Conservation (phyloP, 805 yeast species). For the Wickerhamiella azymoides region DNA sequence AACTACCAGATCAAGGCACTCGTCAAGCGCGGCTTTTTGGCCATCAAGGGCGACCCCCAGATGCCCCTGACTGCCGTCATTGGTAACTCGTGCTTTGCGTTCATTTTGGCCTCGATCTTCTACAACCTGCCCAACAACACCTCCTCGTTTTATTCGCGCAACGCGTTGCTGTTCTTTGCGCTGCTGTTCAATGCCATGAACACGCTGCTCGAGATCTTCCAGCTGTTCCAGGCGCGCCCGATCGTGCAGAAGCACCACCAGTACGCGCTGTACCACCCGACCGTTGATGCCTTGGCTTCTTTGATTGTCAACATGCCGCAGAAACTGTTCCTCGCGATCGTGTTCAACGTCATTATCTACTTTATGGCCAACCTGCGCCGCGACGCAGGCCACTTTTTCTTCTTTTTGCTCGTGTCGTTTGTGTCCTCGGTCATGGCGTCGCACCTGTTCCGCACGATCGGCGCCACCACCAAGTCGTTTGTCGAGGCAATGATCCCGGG, state of each 20-base stretch:
- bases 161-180: constrained; percentile 49
- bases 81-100: constrained; percentile 42
- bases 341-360: constrained; percentile 37
- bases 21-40: constrained; percentile 39
- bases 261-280: constrained; percentile 59
- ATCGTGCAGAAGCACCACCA: constrained; percentile 58
- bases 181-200: constrained; percentile 48
- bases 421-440: constrained; percentile 35
- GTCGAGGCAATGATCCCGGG: constrained; percentile 49
- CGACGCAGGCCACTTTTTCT: constrained; percentile 42
- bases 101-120: constrained; percentile 50
- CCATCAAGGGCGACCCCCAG: constrained; percentile 42
- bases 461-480: constrained; percentile 36
- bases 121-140: constrained; percentile 39
- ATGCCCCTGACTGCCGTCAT: constrained; percentile 33
- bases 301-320: constrained; percentile 50
- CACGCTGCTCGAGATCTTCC: constrained; percentile 41
- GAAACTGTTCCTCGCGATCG: constrained; percentile 34
- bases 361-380: constrained; percentile 42
- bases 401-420: constrained; percentile 33
- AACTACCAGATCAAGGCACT: constrained; percentile 37
- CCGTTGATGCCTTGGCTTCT: constrained; percentile 57
- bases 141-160: constrained; percentile 46
- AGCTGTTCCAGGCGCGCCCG: constrained; percentile 38
- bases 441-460: constrained; percentile 39